Evolutionary conservation across 1,284 basidiomycete species (phyloP).

Genomic region (Uromyces viciae-fabae): DNA sequence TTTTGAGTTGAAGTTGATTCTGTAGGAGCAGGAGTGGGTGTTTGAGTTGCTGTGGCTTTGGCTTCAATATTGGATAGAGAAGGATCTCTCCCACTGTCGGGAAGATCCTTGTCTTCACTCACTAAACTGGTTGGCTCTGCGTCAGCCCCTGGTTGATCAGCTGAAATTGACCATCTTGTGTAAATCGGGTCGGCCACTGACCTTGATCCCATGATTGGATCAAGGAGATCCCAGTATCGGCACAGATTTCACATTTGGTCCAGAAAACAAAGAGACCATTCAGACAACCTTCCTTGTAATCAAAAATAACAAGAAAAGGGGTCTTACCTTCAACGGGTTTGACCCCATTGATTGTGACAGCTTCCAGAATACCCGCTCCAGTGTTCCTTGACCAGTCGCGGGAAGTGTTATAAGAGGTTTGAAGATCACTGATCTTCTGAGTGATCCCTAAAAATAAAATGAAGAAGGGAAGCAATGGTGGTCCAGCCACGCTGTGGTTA

Average conservation of each 20-base stretch:
- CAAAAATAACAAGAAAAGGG: no score
- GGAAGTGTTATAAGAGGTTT: neutral
- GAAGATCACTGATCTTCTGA: conserved; percentile 6
- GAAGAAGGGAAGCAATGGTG: no score
- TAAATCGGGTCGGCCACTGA: neutral
- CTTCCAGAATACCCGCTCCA: neutral
- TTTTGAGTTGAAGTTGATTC: no score
- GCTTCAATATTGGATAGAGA: no score
- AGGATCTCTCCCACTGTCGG: no score
- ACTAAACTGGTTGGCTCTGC: no score
- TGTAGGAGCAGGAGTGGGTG: no score
- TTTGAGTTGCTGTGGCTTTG: no score
- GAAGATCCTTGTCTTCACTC: no score
- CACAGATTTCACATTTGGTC: neutral
- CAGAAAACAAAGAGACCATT: neutral
- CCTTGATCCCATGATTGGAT: neutral
- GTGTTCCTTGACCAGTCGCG: neutral
- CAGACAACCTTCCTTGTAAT: neutral
- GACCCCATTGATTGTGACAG: neutral
- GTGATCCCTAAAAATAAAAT: neutral
- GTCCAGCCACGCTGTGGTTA: no score
- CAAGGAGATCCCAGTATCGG: neutral
- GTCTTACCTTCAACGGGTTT: neutral
- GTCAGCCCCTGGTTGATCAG: no score
- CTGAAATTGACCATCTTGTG: neutral